phyloP scores from a whole-genome alignment of 768 basidiomycete genomes.

The Suillus subalutaceus region DNA sequence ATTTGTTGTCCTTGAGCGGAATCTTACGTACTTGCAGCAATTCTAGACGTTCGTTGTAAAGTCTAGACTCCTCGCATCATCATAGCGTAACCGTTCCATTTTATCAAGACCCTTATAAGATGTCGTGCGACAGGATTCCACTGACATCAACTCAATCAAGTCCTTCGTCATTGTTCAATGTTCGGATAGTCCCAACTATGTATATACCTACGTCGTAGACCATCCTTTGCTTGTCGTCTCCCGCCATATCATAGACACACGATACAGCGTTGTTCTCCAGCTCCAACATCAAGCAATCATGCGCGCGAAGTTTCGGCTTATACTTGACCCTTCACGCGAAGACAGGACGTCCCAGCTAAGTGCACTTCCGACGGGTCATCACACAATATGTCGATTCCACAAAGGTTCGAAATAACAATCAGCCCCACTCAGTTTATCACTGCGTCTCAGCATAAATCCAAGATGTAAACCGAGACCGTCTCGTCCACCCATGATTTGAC shows the following conservation, averaged over 20 bases:
- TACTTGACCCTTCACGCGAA: neutral
- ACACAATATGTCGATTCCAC: neutral
- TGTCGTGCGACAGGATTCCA: neutral
- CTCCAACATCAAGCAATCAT: neutral
- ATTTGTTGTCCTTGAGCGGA: neutral
- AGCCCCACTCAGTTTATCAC: neutral
- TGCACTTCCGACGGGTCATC: neutral
- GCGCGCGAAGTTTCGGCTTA: neutral
- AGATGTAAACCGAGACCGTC: conserved; percentile 57
- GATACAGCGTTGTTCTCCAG: neutral
- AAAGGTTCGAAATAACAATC: neutral
- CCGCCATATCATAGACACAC: too few relatives aligned
- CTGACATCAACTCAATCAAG: neutral
- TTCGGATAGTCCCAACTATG: too few relatives aligned
- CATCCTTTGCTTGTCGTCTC: too few relatives aligned
- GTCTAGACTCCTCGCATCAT: neutral
- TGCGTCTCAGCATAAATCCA: conserved; percentile 59
- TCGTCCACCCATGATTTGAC: conserved; percentile 44
- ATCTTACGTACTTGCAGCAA: neutral
- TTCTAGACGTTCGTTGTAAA: neutral
- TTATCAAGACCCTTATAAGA: neutral
- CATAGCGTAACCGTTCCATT: neutral
- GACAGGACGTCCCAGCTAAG: neutral
- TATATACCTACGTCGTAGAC: too few relatives aligned
- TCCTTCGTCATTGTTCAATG: too few relatives aligned